Percentiles rank a stretch among this genome's conserved stretches.
phyloP scores from a whole-genome alignment of 2,329 filamentous ascomycete species.

The Aspergillus proliferans region DNA sequence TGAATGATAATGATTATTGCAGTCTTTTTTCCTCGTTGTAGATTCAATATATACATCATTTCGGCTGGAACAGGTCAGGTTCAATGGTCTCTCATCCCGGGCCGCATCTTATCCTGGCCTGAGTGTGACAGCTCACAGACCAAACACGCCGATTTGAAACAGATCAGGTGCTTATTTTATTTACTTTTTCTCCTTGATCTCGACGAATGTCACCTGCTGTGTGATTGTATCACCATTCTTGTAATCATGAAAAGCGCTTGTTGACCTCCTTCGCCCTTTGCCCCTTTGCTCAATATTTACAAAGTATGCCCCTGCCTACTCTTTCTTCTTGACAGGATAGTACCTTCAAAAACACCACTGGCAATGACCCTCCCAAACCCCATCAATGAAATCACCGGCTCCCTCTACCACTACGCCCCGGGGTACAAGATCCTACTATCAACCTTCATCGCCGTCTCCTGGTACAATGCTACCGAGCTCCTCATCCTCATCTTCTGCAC shows the following conservation, averaged over 20 bases:
- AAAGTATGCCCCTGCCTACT: not conserved
- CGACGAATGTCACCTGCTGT: not conserved
- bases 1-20: not conserved
- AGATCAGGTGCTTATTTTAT: conserved; percentile 1
- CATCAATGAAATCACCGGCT: conserved; percentile 25
- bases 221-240: not conserved
- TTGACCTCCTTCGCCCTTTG: not conserved
- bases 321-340: not conserved
- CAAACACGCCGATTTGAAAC: not conserved
- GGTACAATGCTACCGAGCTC: conserved; percentile 45
- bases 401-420: conserved; percentile 17
- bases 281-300: not conserved
- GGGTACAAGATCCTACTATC: conserved; percentile 20
- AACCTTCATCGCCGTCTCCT: conserved; percentile 34
- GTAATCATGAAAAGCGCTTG: not conserved
- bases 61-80: not conserved
- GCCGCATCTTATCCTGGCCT: not conserved
- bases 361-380: conserved; percentile 12
- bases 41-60: too few species aligned
- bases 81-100: not conserved
- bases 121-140: not conserved
- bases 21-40: too few species aligned
- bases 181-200: not conserved
- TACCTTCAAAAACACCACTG: not conserved
- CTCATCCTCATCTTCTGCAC: conserved; percentile 34